Evolutionary conservation across 2,329 filamentous ascomycete species (phyloP).

Genomic region (Zasmidium citrigriseum): DNA sequence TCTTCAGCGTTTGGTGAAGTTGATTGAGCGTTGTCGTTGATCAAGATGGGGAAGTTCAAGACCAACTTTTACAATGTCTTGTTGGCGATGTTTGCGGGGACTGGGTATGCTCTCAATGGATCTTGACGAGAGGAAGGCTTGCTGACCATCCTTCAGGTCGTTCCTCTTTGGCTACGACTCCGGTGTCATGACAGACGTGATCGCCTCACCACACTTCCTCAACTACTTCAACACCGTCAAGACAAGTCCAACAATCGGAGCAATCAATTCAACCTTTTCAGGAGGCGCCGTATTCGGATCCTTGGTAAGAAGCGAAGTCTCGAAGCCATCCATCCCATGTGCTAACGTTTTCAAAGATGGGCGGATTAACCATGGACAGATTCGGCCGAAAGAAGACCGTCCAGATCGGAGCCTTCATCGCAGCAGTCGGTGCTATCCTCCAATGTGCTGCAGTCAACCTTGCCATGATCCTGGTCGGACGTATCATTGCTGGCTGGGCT

Average conservation of each 20-base stretch:
- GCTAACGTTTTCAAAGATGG: no score
- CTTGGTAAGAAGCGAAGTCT: no score
- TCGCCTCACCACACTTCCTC: constrained; percentile 59
- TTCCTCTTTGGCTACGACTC: constrained; percentile 53
- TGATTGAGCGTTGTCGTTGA: not conserved
- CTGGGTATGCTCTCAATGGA: constrained; percentile 23
- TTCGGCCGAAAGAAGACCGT: constrained; percentile 63
- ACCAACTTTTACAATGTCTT: constrained; percentile 30
- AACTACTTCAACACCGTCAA: constrained; percentile 56
- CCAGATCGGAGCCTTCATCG: constrained; percentile 60
- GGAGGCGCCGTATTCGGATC: constrained; percentile 59
- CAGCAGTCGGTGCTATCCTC: constrained; percentile 58
- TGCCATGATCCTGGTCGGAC: constrained; percentile 59
- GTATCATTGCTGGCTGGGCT: constrained; percentile 61
- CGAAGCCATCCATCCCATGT: no score
- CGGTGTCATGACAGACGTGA: constrained; percentile 53
- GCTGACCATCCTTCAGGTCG: constrained; percentile 23
- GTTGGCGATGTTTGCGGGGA: constrained; percentile 31
- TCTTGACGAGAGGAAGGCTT: no score
- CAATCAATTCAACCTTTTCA: constrained; percentile 65
- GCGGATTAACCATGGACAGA: constrained; percentile 60
- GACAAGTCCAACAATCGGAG: constrained; percentile 57
- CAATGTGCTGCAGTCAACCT: constrained; percentile 60
- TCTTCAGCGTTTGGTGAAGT: not conserved
- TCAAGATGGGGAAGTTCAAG: constrained; percentile 19